Percentiles rank a stretch among this genome's conserved stretches.
phyloP scores from a whole-genome alignment of 495 filamentous ascomycete species.

The Daldinia grandis region DNA sequence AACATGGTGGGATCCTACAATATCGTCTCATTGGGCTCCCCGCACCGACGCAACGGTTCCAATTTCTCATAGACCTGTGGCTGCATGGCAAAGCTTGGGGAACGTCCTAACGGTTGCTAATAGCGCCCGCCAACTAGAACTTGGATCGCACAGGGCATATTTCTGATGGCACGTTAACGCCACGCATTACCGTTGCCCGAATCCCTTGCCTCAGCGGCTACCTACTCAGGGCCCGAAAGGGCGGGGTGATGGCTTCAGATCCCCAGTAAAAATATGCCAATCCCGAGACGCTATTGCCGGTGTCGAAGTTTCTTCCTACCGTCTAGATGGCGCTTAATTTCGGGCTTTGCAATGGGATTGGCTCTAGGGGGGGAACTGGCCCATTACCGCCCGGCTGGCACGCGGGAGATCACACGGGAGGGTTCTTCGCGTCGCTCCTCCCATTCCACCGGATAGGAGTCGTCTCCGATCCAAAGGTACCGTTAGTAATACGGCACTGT shows the following conservation, averaged over 20 bases:
- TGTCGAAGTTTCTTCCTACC: conserved; percentile 2
- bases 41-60: conserved; percentile 38
- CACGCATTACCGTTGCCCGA: conserved; percentile 30
- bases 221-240: conserved; percentile 21
- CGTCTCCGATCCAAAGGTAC: conserved; percentile 9
- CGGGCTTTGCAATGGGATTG: conserved; percentile 20
- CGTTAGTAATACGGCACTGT: conserved; percentile 8
- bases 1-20: conserved; percentile 18
- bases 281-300: conserved; percentile 16
- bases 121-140: conserved; percentile 2
- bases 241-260: conserved; percentile 28
- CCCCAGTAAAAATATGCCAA: conserved; percentile 24
- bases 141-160: conserved; percentile 14
- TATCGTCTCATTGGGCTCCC: conserved; percentile 32
- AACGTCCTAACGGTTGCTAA: conserved; percentile 4
- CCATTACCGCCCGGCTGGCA: conserved; percentile 19
- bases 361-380: conserved; percentile 4
- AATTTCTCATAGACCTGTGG: conserved; percentile 32
- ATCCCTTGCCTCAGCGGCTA: conserved; percentile 32
- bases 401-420: conserved; percentile 15
- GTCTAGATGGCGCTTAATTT: conserved; percentile 8
- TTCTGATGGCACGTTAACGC: conserved; percentile 30
- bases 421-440: conserved; percentile 21
- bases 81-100: conserved; percentile 18
- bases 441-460: conserved; percentile 23